Base-by-base conservation (phyloP, 176 grass and related monocot genomes). In the Aegilops speltoides region DNA sequence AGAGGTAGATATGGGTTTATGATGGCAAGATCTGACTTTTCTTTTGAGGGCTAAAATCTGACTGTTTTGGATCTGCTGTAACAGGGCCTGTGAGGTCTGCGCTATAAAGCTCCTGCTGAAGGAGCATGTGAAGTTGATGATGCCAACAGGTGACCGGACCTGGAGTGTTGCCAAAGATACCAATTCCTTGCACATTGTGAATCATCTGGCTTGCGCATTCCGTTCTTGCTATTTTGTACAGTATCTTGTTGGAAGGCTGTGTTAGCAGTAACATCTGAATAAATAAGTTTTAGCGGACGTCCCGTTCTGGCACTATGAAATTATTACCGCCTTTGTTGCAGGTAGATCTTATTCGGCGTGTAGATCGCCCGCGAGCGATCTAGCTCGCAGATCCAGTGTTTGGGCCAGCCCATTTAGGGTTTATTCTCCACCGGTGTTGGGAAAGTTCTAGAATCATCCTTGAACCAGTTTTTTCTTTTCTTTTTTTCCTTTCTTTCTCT, bases 81-180 rank as follows among this genome's bases (percentile, higher is more conserved):
- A 76, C 83, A 95, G 90, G 86, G 64, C 28, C 79, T 19, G 6
- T 48, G 78, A 95, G 85, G 46, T 90, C 88, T 62, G 90, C 90
- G 2, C 77, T 95, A 56, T 95, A 88, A 86, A 61, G 57, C 10
- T 28, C 40, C 12, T 81, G 17, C 73, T 54, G 45, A 29, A 45
- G 38, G 38, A 76, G 45, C 46, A 0, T 52, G 41, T 10, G 43
- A 76, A 16, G n/a, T 45, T 74, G 71, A 28, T 31, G 73, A 74
- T 40, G 34, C 24, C 36, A 46, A 36, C 77, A 60, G 20, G 7
- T 77, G 28, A 20, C 14, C n/a, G 4, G 36, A 73, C 29, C 69
- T 73, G 66, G 31, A 68, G 3, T 10, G 3, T n/a, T 3, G 41
- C 67, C 67, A 70, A 41, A 37, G 20, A 36, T 14, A 37, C 17